Conservation (phyloP, 2,329 filamentous ascomycete species). For the Waltergamsia citrina region DNA sequence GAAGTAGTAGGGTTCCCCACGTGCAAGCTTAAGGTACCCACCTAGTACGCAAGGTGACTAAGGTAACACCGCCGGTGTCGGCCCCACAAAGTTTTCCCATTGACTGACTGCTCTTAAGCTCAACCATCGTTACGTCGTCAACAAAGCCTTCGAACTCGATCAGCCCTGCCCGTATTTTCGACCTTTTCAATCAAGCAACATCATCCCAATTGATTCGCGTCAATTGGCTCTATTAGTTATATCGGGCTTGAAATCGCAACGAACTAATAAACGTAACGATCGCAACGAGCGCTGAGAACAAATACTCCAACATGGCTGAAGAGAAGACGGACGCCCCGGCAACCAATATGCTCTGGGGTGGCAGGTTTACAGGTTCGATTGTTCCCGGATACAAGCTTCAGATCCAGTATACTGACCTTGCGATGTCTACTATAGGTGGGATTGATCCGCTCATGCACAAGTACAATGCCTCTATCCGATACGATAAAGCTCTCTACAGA, state of each 20-base stretch:
- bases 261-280: not conserved
- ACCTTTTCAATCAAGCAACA: constrained; percentile 9
- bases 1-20: not conserved
- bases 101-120: constrained; percentile 2
- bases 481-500: constrained; percentile 69
- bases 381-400: constrained; percentile 11
- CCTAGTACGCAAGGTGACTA: no score
- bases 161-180: constrained; percentile 8
- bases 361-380: constrained; percentile 35
- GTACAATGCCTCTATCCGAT: constrained; percentile 73
- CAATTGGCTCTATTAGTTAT: constrained; percentile 9
- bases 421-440: constrained; percentile 48
- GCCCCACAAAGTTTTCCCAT: constrained; percentile 8
- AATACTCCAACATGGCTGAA: constrained; percentile 1
- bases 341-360: constrained; percentile 32
- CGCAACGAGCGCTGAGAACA: constrained; percentile 1
- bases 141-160: constrained; percentile 9
- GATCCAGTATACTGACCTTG: constrained; percentile 17
- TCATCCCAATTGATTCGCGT: constrained; percentile 10
- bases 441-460: constrained; percentile 79
- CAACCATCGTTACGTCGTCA: constrained; percentile 5
- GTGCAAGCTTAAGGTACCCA: not conserved
- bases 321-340: constrained; percentile 12
- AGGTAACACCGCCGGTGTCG: constrained; percentile 7
- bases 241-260: constrained; percentile 9